Base-by-base conservation (phyloP, 257 asterid species). In the Knoxia roxburghii region DNA sequence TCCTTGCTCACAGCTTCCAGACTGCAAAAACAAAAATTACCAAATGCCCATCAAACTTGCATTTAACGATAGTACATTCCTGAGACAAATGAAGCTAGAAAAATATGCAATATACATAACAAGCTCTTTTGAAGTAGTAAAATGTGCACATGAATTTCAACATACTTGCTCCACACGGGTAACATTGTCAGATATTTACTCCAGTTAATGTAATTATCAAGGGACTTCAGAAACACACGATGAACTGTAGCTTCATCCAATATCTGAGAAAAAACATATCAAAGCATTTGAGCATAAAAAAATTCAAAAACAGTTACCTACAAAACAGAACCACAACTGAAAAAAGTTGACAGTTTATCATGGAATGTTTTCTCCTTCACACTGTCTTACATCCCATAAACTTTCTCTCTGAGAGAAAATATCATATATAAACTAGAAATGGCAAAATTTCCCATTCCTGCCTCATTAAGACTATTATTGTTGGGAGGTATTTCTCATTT, bases 151-250 rank as follows among this genome's bases (percentile, higher is more conserved):
- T 41, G 23, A 52, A 50, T 57, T 64, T 63, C 46, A 4, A 76
- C 97, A 57, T 90, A 93, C 99, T 93, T 88, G 97, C 89, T 83
- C 99, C 99, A 93, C 53, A 88, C 80, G n/a, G 95, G 99, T 78
- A 75, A 74, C 73, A 85, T 79, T 41, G 88, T 89, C 80, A 93
- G 79, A 83, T 93, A 93, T 82, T 67, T 74, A 73, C 95, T 84
- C 97, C 99, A 93, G 82, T 90, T 93, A 77, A 86, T 88, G 82
- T 93, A 93, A 79, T 93, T 93, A 79, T 90, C 99, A 61, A 93
- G 89, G 72, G 97, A 85, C 86, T 93, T 93, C 76, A 85, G 62
- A 77, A 93, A 93, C 71, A 93, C 88, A 74, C 72, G 80, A 76
- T 88, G 97, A 64, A 84, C 96, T 45, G 97, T 95, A 72, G 95